phyloP scores from a whole-genome alignment of 176 grass and related monocot genomes.

The Dendrocalamus sinicus region DNA sequence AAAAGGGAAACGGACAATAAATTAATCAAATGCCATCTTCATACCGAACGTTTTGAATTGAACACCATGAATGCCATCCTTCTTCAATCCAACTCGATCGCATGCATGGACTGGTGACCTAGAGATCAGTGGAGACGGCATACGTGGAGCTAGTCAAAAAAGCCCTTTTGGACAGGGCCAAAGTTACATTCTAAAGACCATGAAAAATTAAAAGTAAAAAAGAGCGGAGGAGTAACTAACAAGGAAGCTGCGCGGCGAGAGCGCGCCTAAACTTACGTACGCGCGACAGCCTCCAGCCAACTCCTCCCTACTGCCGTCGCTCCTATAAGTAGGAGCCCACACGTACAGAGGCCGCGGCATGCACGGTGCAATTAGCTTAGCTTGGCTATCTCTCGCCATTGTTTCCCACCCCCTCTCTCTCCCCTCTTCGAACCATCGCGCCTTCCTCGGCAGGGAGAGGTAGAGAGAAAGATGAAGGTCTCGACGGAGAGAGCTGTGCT shows the following conservation, averaged over 20 bases:
- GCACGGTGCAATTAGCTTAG: conserved; percentile 47
- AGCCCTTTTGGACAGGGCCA: too few species aligned
- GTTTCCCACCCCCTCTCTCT: not conserved
- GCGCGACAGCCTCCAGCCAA: not conserved
- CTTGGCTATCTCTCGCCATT: not conserved
- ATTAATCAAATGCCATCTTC: not conserved
- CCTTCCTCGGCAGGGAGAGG: not conserved
- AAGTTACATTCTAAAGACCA: too few species aligned
- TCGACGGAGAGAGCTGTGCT: conserved; percentile 40
- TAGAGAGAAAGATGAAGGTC: not conserved
- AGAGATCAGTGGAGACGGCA: too few species aligned
- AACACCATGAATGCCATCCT: not conserved
- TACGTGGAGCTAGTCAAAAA: too few species aligned
- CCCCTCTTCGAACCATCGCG: not conserved
- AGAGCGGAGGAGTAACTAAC: too few species aligned
- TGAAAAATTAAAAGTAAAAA: too few species aligned
- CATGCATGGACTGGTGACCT: too few species aligned
- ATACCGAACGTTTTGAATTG: not conserved
- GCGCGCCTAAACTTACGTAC: conserved; percentile 13
- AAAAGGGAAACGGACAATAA: not conserved
- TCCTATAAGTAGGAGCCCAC: conserved; percentile 45
- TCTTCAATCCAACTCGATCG: too few species aligned
- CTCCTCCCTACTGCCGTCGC: not conserved
- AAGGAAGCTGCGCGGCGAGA: too few species aligned
- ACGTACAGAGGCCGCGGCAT: conserved; percentile 32